phyloP scores from a whole-genome alignment of 345 rosid species.

The Eucalyptus coolabah region DNA sequence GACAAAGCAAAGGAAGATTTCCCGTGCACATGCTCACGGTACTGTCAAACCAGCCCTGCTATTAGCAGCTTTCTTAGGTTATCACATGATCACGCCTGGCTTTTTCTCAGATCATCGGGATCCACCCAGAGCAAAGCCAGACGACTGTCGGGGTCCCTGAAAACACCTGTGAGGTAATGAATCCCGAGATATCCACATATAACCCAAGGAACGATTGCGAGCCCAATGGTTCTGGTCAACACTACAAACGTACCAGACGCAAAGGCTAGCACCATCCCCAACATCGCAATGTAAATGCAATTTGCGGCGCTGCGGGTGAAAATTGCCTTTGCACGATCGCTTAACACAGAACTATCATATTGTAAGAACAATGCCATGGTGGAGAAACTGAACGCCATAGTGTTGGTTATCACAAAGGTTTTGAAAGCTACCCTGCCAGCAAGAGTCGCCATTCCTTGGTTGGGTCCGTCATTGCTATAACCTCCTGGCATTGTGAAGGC shows the following conservation, averaged over 20 bases:
- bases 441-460: too few relatives aligned
- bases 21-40: background rate
- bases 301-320: accelerated
- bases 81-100: accelerated
- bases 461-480: too few relatives aligned
- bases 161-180: accelerated
- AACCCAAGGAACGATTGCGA: background rate
- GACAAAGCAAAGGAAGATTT: background rate
- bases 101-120: too few relatives aligned
- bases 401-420: too few relatives aligned
- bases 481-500: too few relatives aligned
- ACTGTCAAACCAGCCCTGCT: accelerated
- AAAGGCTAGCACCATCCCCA: background rate
- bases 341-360: too few relatives aligned
- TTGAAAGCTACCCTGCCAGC: too few relatives aligned
- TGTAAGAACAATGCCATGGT: too few relatives aligned
- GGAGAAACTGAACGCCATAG: too few relatives aligned
- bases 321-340: too few relatives aligned
- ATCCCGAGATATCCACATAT: background rate
- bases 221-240: background rate
- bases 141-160: accelerated
- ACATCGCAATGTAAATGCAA: background rate
- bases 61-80: background rate
- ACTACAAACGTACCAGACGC: background rate
- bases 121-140: accelerated